Evolutionary conservation across 2,329 filamentous ascomycete genomes (phyloP).

Genomic region (Fusarium fracticaudum): DNA sequence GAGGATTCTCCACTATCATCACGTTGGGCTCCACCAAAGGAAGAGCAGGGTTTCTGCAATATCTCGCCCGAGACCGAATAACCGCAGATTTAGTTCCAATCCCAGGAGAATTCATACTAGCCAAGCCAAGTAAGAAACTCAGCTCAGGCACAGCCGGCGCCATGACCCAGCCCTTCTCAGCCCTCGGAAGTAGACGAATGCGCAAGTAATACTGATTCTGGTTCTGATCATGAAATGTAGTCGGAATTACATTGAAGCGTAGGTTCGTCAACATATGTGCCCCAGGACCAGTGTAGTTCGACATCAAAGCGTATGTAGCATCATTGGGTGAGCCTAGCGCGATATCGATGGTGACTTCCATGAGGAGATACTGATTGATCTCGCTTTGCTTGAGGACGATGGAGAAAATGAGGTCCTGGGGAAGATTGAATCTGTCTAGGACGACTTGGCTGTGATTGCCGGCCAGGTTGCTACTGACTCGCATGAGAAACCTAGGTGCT

Average conservation of each 20-base stretch:
- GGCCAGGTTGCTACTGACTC: not conserved
- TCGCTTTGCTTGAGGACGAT: not conserved
- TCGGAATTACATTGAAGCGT: not conserved
- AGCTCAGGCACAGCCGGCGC: not conserved
- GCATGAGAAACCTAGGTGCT: not conserved
- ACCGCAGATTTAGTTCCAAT: not conserved
- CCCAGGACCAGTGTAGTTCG: not conserved
- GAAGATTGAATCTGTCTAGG: not conserved
- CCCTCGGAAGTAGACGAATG: not conserved
- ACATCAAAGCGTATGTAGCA: not conserved
- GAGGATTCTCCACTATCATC: not conserved
- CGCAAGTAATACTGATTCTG: not conserved
- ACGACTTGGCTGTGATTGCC: not conserved
- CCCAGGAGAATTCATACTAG: not conserved
- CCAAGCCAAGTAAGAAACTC: not conserved
- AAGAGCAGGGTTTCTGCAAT: not conserved
- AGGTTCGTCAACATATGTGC: slow-evolving; percentile 2
- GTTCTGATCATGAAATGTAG: not conserved
- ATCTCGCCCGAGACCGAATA: not conserved
- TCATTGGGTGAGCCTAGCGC: not conserved
- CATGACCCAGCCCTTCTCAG: not conserved
- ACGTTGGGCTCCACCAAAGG: not conserved
- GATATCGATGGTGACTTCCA: not conserved
- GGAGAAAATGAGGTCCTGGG: slow-evolving; percentile 1
- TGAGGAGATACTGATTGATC: not conserved